Base-by-base conservation (phyloP, 768 basidiomycete genomes). In the Hemileccinum impolitum region DNA sequence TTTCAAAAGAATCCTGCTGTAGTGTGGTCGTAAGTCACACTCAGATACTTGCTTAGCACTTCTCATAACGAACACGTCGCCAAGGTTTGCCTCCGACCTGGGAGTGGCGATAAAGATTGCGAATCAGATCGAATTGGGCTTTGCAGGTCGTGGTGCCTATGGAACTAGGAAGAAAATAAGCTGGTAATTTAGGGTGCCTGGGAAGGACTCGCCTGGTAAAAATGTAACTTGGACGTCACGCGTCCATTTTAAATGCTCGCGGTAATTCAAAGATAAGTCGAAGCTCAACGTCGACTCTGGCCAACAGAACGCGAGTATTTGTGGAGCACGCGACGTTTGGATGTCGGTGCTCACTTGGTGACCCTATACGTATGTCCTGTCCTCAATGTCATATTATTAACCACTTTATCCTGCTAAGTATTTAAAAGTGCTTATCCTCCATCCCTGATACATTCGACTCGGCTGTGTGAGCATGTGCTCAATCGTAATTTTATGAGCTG, bases 1-100 rank as follows among this genome's bases (percentile, higher is more conserved):
- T 84, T 85, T 70, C 75, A 77, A 64, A 80, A 79, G 68, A 78
- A 85, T 55, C 84, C 83, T 0, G 77, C 74, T 0, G 54, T 65
- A 3, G 72, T 73, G 14, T 75, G 70, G 71, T 51, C 65, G 58
- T 63, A 48, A 61, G 63, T 56, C 25, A n/a, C 9, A n/a, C 13
- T 5, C 26, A 11, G 10, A 4, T 45, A 9, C 11, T 8, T 30
- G 28, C 28, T 8, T 12, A 4, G 28, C 15, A n/a, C 23, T 23
- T 12, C 18, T 18, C 30, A 50, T 19, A 9, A 43, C 6, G 10
- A 18, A 28, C 7, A 34, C 18, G 9, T 12, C 17, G 13, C 18
- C 2, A 5, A 61, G 64, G 10, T 81, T 80, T 57, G 81, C 82
- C 2, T 77, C 81, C 18, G 78, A 82, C 35, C 59, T 84, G 25